These are phyloP conservation scores for Botryotinia calthae DNA, from an alignment of 2,329 filamentous ascomycete genomes.

Conservation along the genomic window DNA sequence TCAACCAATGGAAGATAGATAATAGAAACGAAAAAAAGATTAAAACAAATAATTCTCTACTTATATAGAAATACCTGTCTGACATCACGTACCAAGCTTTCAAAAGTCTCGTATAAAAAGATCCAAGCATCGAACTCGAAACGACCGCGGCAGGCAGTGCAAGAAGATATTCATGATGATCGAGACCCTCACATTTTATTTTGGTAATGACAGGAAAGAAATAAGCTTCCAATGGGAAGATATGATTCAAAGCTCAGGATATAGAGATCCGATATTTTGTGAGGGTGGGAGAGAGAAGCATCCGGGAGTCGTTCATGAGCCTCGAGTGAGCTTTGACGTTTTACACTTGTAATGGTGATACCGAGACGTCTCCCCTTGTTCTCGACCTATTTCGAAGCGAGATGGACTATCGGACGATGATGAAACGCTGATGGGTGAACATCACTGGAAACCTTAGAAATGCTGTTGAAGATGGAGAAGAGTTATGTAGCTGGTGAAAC, in stretches of 20 bases:
- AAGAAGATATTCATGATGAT: background rate
- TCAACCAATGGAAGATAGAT: background rate
- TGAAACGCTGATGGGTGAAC: background rate
- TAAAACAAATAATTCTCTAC: background rate
- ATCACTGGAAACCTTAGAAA: background rate
- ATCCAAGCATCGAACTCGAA: slow-evolving; percentile 9
- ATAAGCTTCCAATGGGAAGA: background rate
- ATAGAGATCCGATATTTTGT: background rate
- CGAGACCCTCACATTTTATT: background rate
- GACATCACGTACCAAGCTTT: background rate
- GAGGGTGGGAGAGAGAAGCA: background rate
- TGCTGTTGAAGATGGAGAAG: background rate
- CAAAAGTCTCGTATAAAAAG: background rate
- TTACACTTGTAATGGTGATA: slow-evolving; percentile 6
- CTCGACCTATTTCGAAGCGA: background rate
- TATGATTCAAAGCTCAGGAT: background rate
- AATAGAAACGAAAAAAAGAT: background rate
- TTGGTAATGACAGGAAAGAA: background rate
- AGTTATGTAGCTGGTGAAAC: background rate
- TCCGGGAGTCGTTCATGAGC: background rate
- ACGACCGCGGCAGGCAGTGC: background rate
- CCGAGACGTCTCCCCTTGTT: background rate
- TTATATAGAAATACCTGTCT: background rate
- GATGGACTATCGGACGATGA: background rate
- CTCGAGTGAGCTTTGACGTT: slow-evolving; percentile 18